Conservation (phyloP, 2,329 filamentous ascomycete species). For the Ophiocordyceps camponoti-saundersi region DNA sequence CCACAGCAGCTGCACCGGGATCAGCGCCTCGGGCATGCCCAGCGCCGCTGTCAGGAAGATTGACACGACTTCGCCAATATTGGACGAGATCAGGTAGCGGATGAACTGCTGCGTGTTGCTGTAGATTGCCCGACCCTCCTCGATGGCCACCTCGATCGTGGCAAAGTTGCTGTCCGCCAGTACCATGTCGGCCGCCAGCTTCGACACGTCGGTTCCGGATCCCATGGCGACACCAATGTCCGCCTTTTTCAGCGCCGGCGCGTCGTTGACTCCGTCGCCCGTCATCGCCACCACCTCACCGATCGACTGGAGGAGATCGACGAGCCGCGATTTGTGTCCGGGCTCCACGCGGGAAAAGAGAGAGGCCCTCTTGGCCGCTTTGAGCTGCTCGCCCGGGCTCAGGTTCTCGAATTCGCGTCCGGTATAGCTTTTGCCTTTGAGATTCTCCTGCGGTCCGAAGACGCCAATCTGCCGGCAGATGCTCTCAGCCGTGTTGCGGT, state of each 20-base stretch:
- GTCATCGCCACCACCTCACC: conserved; percentile 98
- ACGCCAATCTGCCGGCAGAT: conserved; percentile 96
- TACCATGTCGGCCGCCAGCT: conserved; percentile 95
- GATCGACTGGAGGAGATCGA: conserved; percentile 83
- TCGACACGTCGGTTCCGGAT: conserved; percentile 90
- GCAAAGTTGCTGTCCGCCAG: conserved; percentile 98
- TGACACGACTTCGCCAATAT: conserved; percentile 97
- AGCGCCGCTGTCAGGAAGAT: conserved; percentile 95
- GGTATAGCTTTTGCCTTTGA: conserved; percentile 85
- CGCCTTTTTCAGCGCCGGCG: conserved; percentile 91
- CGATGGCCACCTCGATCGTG: conserved; percentile 88
- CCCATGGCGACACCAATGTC: conserved; percentile 99
- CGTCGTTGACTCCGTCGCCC: conserved; percentile 96
- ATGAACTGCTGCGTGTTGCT: conserved; percentile 99
- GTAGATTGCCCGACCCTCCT: conserved; percentile 96
- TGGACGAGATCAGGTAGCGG: conserved; percentile 95
- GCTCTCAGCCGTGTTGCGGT: conserved; percentile 91
- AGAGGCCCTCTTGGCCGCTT: conserved; percentile 70
- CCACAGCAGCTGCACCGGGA: conserved; percentile 95
- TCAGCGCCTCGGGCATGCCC: conserved; percentile 93
- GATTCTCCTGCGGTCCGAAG: conserved; percentile 65
- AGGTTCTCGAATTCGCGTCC: conserved; percentile 88
- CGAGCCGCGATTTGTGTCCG: conserved; percentile 90
- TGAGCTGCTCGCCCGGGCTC: conserved; percentile 59
- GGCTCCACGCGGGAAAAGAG: conserved; percentile 95